These are phyloP conservation scores for Ceratocystis diversiconidia DNA, from an alignment of 2,329 filamentous ascomycete genomes.

Conservation along the genomic window DNA sequence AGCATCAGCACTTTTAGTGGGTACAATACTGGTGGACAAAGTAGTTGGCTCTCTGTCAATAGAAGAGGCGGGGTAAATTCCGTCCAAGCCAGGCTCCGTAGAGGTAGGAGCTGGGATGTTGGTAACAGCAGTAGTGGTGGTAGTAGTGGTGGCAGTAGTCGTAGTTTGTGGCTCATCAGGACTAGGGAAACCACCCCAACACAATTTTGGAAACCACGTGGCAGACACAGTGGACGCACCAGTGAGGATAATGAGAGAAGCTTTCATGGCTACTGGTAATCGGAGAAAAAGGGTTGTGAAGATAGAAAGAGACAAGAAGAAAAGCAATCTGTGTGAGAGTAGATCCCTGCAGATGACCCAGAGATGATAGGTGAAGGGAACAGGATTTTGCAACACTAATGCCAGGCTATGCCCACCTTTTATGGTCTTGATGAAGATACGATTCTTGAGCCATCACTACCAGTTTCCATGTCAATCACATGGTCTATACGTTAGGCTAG, in stretches of 20 bases:
- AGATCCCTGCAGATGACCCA: background rate
- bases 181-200: background rate
- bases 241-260: background rate
- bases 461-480: too few species aligned
- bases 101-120: too few species aligned
- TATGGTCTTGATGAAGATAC: background rate
- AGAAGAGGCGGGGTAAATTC: too few species aligned
- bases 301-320: background rate
- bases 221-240: background rate
- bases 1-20: too few species aligned
- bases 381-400: background rate
- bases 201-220: background rate
- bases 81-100: too few species aligned
- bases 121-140: too few species aligned
- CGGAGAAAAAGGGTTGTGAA: background rate
- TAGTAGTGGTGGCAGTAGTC: too few species aligned
- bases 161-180: background rate
- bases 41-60: too few species aligned
- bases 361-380: background rate
- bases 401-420: background rate
- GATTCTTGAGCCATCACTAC: background rate
- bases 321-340: background rate
- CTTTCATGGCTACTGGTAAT: background rate
- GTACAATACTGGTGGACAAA: too few species aligned
- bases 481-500: background rate